A percentile compares a stretch with the other conserved stretches of the same genome.
These are phyloP conservation scores for Terana coerulea DNA, from an alignment of 768 basidiomycete species.

Conservation along the genomic window DNA sequence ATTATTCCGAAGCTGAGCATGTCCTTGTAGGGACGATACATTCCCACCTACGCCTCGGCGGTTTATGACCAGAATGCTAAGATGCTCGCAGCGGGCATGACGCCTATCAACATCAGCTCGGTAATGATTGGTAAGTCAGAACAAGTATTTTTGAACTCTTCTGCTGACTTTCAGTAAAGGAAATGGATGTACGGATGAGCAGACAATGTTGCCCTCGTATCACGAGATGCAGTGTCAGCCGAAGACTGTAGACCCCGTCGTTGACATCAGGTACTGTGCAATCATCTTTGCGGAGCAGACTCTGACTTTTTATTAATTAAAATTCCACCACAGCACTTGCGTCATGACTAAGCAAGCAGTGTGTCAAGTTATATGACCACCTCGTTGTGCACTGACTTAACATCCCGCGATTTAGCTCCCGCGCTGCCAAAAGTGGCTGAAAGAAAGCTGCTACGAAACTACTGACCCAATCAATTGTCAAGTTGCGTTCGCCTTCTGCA, in stretches of 20 bases:
- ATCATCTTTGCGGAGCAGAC: neutral
- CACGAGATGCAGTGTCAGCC: constrained; percentile 49
- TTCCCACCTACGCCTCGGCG: constrained; percentile 46
- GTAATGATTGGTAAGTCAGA: constrained; percentile 46
- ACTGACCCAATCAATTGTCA: constrained; percentile 39
- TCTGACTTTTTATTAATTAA: neutral
- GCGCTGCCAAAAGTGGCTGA: constrained; percentile 37
- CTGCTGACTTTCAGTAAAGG: constrained; percentile 21
- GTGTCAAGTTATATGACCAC: constrained; percentile 4
- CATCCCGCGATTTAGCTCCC: constrained; percentile 28
- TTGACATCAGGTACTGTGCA: constrained; percentile 40
- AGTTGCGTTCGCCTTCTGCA: constrained; percentile 38
- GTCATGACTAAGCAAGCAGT: constrained; percentile 42
- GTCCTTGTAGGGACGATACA: constrained; percentile 42
- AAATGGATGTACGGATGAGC: constrained; percentile 42
- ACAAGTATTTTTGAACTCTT: neutral
- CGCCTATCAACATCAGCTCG: constrained; percentile 47
- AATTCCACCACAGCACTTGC: constrained; percentile 27
- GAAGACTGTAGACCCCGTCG: constrained; percentile 42
- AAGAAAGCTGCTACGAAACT: constrained; percentile 36
- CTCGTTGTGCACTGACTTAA: too few relatives aligned
- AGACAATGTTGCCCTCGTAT: constrained; percentile 36
- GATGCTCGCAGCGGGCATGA: constrained; percentile 40
- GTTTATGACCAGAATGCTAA: constrained; percentile 46
- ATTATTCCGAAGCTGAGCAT: neutral